Percentiles rank a stretch among this genome's conserved stretches.
Conservation (phyloP, 305 asterid genomes). For the Plantago coronopus region DNA sequence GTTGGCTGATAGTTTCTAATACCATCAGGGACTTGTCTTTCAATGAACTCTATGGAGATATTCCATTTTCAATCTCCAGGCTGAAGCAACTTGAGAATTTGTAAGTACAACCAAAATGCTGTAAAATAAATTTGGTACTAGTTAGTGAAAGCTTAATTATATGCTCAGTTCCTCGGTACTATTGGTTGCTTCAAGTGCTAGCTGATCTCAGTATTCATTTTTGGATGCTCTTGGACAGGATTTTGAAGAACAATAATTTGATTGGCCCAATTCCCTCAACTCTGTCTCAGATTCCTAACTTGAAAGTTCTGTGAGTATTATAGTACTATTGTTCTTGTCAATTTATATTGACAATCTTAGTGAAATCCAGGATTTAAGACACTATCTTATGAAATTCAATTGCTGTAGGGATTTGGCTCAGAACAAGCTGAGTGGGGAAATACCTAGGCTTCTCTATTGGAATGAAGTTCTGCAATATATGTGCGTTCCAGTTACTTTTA, state of each 20-base stretch:
- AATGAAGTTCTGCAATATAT: constrained; percentile 90
- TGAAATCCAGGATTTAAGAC: neutral
- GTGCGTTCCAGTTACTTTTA: constrained; percentile 41
- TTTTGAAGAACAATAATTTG: constrained; percentile 76
- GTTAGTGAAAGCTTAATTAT: too few species aligned
- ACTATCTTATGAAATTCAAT: neutral
- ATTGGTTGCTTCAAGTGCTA: neutral
- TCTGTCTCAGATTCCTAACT: constrained; percentile 89
- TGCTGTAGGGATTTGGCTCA: constrained; percentile 82
- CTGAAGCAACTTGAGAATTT: constrained; percentile 77
- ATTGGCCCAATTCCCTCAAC: constrained; percentile 97
- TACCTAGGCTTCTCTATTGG: constrained; percentile 90
- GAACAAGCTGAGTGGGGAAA: constrained; percentile 84
- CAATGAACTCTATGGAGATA: constrained; percentile 85
- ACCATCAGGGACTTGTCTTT: constrained; percentile 72
- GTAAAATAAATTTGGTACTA: too few species aligned
- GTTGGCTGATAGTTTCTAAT: neutral
- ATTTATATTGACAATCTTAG: neutral
- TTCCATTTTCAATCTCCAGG: constrained; percentile 90
- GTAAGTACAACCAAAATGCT: constrained; percentile 39
- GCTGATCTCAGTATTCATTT: neutral
- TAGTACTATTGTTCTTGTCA: neutral
- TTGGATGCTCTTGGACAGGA: constrained; percentile 25
- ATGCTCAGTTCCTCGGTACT: too few species aligned
- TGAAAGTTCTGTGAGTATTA: constrained; percentile 78